These are phyloP conservation scores for Dendrobium nobile DNA, from an alignment of 106 monocot genomes.

Conservation along the genomic window DNA sequence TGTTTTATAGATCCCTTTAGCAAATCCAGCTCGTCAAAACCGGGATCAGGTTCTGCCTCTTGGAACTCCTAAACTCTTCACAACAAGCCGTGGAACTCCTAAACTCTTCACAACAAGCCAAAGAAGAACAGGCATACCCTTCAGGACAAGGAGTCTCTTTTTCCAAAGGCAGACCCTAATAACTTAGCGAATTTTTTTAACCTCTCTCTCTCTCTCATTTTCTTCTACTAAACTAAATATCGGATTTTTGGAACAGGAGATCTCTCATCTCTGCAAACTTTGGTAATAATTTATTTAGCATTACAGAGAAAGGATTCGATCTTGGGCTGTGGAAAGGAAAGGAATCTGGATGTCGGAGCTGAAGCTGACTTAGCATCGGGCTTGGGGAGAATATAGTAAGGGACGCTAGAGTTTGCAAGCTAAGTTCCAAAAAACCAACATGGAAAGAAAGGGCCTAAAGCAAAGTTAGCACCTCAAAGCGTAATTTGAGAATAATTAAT, in stretches of 20 bases:
- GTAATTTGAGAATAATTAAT: neutral
- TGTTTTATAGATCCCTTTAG: neutral
- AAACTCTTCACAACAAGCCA: neutral
- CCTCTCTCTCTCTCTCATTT: neutral
- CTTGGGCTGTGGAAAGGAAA: constrained; percentile 1
- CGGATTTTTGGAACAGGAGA: neutral
- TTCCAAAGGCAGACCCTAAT: neutral
- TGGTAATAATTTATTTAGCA: neutral
- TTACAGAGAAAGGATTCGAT: neutral
- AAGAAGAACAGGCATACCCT: neutral
- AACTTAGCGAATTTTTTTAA: too few relatives aligned
- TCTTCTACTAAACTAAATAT: neutral
- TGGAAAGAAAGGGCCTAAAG: neutral
- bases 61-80: neutral
- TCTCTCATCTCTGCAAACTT: neutral
- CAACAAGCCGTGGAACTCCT: neutral
- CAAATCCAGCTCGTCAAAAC: neutral
- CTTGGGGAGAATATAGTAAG: neutral
- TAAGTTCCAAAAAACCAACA: constrained; percentile 1
- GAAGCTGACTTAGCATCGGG: neutral
- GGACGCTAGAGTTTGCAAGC: neutral
- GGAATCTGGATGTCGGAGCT: neutral
- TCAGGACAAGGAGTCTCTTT: neutral
- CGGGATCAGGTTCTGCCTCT: neutral
- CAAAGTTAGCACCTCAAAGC: constrained; percentile 1